Conservation (phyloP, 768 basidiomycete genomes). For the Cyclocybe cylindracea region DNA sequence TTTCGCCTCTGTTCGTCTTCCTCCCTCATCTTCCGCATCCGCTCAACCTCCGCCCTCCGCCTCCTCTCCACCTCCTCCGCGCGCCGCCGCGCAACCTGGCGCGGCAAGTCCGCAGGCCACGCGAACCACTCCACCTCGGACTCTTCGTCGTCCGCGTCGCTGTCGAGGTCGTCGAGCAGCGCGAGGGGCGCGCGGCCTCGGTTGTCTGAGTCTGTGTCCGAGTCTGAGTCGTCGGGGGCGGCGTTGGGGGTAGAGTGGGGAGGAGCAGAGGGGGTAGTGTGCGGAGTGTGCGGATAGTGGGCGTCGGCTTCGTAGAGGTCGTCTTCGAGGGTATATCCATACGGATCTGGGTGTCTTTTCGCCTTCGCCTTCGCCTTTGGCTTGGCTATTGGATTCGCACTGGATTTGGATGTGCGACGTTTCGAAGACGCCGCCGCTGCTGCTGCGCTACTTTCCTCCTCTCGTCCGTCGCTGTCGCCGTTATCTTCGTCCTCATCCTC, state of each 20-base stretch:
- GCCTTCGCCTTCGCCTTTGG: slow-evolving; percentile 1
- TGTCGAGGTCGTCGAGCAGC: slow-evolving; percentile 9
- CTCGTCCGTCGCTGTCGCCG: neutral
- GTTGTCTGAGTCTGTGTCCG: neutral
- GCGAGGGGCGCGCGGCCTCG: slow-evolving; percentile 9
- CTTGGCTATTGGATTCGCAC: too few relatives aligned
- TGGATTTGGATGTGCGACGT: too few relatives aligned
- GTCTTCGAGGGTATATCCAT: neutral
- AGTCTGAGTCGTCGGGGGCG: neutral
- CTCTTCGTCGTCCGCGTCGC: slow-evolving; percentile 38
- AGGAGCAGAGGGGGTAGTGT: too few relatives aligned
- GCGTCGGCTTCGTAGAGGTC: neutral
- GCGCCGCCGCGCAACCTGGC: slow-evolving; percentile 25
- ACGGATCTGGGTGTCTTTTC: neutral
- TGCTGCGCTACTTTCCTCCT: neutral
- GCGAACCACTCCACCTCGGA: slow-evolving; percentile 68
- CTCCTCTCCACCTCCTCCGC: neutral
- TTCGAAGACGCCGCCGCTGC: too few relatives aligned
- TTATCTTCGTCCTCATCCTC: too few relatives aligned
- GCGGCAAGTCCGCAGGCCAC: slow-evolving; percentile 60
- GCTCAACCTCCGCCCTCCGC: too few relatives aligned
- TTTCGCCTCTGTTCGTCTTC: too few relatives aligned
- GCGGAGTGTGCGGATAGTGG: too few relatives aligned
- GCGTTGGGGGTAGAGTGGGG: too few relatives aligned
- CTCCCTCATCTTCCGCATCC: too few relatives aligned